These are phyloP conservation scores for Fusarium tjaetaba DNA, from an alignment of 2,329 filamentous ascomycete genomes.

Conservation along the genomic window DNA sequence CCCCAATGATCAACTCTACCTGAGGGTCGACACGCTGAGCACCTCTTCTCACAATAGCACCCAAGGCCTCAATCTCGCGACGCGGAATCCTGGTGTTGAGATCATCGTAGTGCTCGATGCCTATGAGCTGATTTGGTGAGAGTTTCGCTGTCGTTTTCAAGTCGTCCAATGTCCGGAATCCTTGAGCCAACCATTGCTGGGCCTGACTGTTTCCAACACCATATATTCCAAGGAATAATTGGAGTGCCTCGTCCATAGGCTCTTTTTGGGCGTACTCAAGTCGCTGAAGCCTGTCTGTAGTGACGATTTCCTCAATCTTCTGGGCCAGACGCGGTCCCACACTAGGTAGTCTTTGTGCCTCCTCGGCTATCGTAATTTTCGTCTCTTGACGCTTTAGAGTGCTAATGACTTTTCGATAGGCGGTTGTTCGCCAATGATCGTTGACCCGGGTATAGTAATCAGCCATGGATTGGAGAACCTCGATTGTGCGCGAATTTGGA, in stretches of 20 bases:
- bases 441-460: constrained; percentile 79
- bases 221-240: constrained; percentile 81
- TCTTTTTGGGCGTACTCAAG: constrained; percentile 77
- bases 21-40: constrained; percentile 68
- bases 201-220: constrained; percentile 78
- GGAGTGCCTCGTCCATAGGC: constrained; percentile 70
- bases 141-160: constrained; percentile 70
- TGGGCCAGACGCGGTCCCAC: constrained; percentile 79
- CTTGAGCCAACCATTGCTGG: constrained; percentile 78
- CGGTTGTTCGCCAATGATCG: constrained; percentile 79
- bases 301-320: constrained; percentile 91
- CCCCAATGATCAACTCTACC: constrained; percentile 79
- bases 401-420: constrained; percentile 82
- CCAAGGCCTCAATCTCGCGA: constrained; percentile 76
- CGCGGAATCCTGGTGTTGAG: constrained; percentile 83
- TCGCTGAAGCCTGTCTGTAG: constrained; percentile 75
- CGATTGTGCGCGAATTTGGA: constrained; percentile 80
- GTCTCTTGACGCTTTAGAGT: constrained; percentile 72
- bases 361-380: constrained; percentile 73
- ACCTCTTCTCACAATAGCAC: constrained; percentile 67
- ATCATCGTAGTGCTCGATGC: constrained; percentile 82
- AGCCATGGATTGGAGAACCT: constrained; percentile 80
- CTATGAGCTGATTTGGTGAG: constrained; percentile 75
- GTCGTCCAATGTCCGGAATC: constrained; percentile 79
- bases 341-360: constrained; percentile 73